A percentile compares a stretch with the other conserved stretches of the same genome.
These are phyloP conservation scores for Leishmania aethiopica DNA, from an alignment of 208 protist genomes.

Conservation along the genomic window DNA sequence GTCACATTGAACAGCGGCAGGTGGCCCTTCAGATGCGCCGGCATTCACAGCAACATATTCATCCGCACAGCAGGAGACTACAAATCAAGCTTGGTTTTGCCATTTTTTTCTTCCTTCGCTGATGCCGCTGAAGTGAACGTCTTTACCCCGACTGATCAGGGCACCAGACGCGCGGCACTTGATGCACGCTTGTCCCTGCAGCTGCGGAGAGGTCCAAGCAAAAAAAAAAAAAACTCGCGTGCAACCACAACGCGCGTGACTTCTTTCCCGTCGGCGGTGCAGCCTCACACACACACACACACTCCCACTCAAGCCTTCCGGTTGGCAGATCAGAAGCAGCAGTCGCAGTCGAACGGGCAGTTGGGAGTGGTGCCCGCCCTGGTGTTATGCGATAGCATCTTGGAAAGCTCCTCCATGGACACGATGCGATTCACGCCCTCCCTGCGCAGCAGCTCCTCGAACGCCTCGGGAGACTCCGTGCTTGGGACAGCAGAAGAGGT, in stretches of 20 bases:
- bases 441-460: conserved; percentile 31
- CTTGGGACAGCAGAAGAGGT: background rate
- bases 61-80: background rate
- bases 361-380: conserved; percentile 85
- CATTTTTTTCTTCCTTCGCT: background rate
- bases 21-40: background rate
- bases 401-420: conserved; percentile 69
- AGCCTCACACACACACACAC: background rate
- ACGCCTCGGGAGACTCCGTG: conserved; percentile 12
- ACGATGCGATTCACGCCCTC: conserved; percentile 87
- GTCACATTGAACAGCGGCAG: background rate
- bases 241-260: background rate
- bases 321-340: conserved; percentile 74
- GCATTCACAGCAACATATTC: background rate
- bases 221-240: too few species aligned
- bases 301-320: background rate
- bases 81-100: background rate
- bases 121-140: too few species aligned
- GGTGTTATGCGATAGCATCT: conserved; percentile 74
- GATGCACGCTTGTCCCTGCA: background rate
- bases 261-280: background rate
- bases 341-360: conserved; percentile 92
- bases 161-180: background rate
- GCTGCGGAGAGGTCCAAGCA: background rate
- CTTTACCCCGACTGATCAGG: background rate